Percentiles rank a stretch among this genome's conserved stretches.
Evolutionary conservation across 2,329 filamentous ascomycete genomes (phyloP).

Genomic region (Sporothrix curviconia): DNA sequence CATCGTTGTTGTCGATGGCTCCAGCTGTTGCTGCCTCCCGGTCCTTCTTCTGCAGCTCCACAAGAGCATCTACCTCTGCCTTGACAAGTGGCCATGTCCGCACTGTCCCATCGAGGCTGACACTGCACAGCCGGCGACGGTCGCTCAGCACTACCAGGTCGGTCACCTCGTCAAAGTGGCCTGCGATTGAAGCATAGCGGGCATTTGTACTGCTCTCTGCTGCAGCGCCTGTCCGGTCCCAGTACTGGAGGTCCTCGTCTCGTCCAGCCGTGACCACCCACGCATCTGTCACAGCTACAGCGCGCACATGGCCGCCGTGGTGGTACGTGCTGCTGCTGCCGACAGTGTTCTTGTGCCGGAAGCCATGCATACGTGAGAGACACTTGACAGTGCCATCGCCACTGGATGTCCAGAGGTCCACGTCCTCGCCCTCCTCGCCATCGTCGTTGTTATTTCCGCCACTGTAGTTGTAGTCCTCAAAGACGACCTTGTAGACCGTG

Average conservation of each 20-base stretch:
- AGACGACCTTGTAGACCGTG: conserved; percentile 74
- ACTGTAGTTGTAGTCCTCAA: conserved; percentile 30
- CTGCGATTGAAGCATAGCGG: conserved; percentile 66
- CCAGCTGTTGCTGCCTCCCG: conserved; percentile 34
- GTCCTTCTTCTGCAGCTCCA: conserved; percentile 42
- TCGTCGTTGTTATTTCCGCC: conserved; percentile 7
- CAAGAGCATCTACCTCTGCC: conserved; percentile 45
- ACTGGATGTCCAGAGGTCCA: conserved; percentile 86
- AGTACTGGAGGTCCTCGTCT: conserved; percentile 86
- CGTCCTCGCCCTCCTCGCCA: conserved; percentile 52
- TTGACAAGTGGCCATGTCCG: conserved; percentile 72
- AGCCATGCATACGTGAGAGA: conserved; percentile 60
- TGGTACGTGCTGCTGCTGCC: conserved; percentile 61
- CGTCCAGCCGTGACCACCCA: conserved; percentile 84
- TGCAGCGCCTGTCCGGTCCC: conserved; percentile 75
- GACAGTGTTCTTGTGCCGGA: conserved; percentile 27
- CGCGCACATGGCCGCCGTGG: conserved; percentile 87
- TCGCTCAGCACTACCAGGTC: conserved; percentile 60
- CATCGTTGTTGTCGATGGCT: conserved; percentile 56
- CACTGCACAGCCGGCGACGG: conserved; percentile 59
- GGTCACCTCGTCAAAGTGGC: conserved; percentile 92
- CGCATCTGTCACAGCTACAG: conserved; percentile 65
- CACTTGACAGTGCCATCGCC: conserved; percentile 85
- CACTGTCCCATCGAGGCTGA: conserved; percentile 84
- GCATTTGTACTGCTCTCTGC: conserved; percentile 65